A percentile compares a stretch with the other conserved stretches of the same genome.
Conservation (phyloP, 345 rosid species). For the Salix udensis region DNA sequence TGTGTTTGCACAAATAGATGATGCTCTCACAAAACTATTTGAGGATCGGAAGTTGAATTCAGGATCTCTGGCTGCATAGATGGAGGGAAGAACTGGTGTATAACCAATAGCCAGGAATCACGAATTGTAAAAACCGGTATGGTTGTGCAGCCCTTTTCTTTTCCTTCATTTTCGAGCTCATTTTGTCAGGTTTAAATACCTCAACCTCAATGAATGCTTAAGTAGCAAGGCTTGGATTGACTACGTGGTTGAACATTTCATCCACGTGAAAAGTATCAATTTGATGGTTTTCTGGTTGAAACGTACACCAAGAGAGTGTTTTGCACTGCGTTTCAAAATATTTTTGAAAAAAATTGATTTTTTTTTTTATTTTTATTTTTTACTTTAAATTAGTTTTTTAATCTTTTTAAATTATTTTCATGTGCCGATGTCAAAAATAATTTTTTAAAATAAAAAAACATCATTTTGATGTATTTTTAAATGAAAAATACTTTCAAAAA, state of each 20-base stretch:
- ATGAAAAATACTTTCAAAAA: fast-evolving
- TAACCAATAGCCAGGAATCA: not conserved
- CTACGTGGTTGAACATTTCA: too few relatives aligned
- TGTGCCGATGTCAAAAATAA: too few relatives aligned
- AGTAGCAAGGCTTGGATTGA: too few relatives aligned
- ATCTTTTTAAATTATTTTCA: too few relatives aligned
- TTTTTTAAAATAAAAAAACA: too few relatives aligned
- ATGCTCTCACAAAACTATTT: slow-evolving; percentile 43
- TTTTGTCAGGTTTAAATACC: not conserved
- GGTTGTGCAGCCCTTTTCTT: not conserved
- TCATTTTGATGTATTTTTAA: too few relatives aligned
- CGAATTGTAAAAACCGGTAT: not conserved
- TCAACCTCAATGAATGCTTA: not conserved
- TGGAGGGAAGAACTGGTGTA: not conserved
- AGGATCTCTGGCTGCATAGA: slow-evolving; percentile 39
- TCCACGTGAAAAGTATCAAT: too few relatives aligned
- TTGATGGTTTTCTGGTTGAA: too few relatives aligned
- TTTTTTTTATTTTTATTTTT: too few relatives aligned
- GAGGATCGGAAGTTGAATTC: slow-evolving; percentile 34
- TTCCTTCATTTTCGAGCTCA: not conserved
- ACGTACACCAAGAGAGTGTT: too few relatives aligned
- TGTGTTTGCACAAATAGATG: slow-evolving; percentile 52
- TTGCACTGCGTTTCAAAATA: fast-evolving
- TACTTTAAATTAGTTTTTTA: too few relatives aligned
- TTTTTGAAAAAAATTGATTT: too few relatives aligned